Evolutionary conservation across 192 early-diverging fungal genomes (phyloP).

Genomic region (Coemansia sp.): DNA sequence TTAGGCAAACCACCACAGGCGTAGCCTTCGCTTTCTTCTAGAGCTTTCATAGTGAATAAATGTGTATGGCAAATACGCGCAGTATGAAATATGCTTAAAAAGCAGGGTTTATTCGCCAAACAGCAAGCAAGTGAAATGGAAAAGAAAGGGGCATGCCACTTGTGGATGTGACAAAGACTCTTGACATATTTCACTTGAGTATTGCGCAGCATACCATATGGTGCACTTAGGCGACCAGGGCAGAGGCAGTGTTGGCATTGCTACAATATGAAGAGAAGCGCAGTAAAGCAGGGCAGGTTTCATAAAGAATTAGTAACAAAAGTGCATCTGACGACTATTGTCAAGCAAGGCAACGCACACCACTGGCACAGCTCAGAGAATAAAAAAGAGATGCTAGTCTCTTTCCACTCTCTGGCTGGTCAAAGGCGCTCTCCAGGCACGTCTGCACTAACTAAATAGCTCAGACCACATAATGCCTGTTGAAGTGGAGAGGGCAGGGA

Average conservation of each 20-base stretch:
- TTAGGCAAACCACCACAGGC: no score
- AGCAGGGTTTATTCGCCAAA: not conserved
- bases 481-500: constrained; percentile 1
- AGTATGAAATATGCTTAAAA: not conserved
- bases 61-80: no score
- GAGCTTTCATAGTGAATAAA: not conserved
- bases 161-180: not conserved
- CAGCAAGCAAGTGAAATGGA: not conserved
- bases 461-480: not conserved
- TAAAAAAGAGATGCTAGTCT: not conserved
- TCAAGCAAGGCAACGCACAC: constrained; percentile 42
- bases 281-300: not conserved
- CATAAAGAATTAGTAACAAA: constrained; percentile 18
- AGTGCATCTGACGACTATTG: constrained; percentile 45
- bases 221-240: constrained; percentile 72
- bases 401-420: not conserved
- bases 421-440: constrained; percentile 25
- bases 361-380: not conserved
- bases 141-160: not conserved
- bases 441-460: not conserved
- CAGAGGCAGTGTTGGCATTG: constrained; percentile 77
- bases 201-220: not conserved
- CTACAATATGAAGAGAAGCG: constrained; percentile 38
- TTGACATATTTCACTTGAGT: not conserved
- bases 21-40: not conserved